A percentile compares a stretch with the other conserved stretches of the same genome.
phyloP scores from a whole-genome alignment of 176 grass and related monocot genomes.

The Oryza rufipogon region DNA sequence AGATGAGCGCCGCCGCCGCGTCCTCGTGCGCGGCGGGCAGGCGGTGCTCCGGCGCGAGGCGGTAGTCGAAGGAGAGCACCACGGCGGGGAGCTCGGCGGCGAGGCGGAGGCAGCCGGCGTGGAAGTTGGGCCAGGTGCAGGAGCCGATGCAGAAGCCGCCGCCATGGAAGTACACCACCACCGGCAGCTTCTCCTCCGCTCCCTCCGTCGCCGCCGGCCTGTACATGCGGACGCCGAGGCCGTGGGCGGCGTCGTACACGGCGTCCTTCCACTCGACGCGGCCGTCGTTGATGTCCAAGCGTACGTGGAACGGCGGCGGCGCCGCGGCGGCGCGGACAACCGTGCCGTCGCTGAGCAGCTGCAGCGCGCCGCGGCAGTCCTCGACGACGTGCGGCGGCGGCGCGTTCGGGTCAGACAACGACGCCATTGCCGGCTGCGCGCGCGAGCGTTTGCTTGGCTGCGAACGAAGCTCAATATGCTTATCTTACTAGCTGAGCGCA shows the following conservation, averaged over 20 bases:
- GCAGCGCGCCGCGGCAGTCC: constrained; percentile 8
- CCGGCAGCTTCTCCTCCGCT: constrained; percentile 32
- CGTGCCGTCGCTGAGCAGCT: constrained; percentile 21
- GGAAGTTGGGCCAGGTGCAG: constrained; percentile 45
- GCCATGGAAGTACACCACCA: constrained; percentile 48
- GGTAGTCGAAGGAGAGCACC: constrained; percentile 65
- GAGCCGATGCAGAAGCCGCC: constrained; percentile 64
- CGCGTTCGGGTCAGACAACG: neutral
- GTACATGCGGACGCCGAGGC: constrained; percentile 22
- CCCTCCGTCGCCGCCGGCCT: neutral
- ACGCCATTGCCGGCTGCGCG: neutral
- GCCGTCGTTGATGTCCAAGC: constrained; percentile 22
- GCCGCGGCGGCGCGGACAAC: neutral
- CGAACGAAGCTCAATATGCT: no score
- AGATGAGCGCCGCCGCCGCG: constrained; percentile 44
- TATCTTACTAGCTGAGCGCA: no score
- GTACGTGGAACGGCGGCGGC: neutral
- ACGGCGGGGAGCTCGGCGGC: constrained; percentile 49
- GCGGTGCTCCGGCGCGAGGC: constrained; percentile 70
- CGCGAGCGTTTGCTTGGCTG: no score
- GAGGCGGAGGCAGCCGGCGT: constrained; percentile 54
- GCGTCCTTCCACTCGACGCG: constrained; percentile 50
- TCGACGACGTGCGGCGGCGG: constrained; percentile 3
- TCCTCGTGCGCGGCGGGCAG: constrained; percentile 60
- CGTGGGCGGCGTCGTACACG: constrained; percentile 25